phyloP scores from a whole-genome alignment of 805 yeast species.

The Clavispora phyllophila region DNA sequence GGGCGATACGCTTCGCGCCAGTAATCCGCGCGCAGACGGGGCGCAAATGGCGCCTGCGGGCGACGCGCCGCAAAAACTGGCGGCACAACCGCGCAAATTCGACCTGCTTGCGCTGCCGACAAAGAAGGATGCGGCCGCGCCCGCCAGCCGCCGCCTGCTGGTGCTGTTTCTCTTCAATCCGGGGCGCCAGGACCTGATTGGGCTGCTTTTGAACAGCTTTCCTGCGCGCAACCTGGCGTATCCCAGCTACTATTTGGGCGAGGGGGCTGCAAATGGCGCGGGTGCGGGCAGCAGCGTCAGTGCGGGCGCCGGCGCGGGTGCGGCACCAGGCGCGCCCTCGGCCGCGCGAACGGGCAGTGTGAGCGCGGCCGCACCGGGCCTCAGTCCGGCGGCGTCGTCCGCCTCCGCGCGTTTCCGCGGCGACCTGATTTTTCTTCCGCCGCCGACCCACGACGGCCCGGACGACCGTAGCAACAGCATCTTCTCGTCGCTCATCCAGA shows the following conservation, averaged over 20 bases:
- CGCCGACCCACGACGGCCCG: constrained; percentile 17
- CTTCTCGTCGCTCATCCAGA: constrained; percentile 35
- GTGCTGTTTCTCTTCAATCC: constrained; percentile 21
- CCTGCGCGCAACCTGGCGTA: constrained; percentile 6
- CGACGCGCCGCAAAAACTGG: constrained; percentile 1
- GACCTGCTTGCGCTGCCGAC: constrained; percentile 7
- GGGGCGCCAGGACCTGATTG: constrained; percentile 27
- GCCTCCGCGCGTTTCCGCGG: constrained; percentile 27
- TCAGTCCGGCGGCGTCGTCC: constrained; percentile 1
- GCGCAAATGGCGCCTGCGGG: constrained; percentile 1
- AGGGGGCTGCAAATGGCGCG: background rate
- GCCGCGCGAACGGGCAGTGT: background rate
- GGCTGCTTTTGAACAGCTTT: constrained; percentile 21
- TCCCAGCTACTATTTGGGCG: constrained; percentile 17
- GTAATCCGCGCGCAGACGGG: constrained; percentile 3
- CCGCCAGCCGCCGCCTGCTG: constrained; percentile 11
- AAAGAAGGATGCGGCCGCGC: constrained; percentile 6
- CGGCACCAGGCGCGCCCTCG: background rate
- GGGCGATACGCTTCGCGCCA: constrained; percentile 13
- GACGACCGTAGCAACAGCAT: constrained; percentile 29
- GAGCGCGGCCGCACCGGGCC: background rate
- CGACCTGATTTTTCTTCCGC: constrained; percentile 36
- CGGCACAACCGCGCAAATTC: constrained; percentile 14
- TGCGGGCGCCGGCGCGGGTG: background rate
- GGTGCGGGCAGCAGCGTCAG: constrained; percentile 11